phyloP scores from a whole-genome alignment of 805 yeast species.

The Monosporozyma yasuniensis region DNA sequence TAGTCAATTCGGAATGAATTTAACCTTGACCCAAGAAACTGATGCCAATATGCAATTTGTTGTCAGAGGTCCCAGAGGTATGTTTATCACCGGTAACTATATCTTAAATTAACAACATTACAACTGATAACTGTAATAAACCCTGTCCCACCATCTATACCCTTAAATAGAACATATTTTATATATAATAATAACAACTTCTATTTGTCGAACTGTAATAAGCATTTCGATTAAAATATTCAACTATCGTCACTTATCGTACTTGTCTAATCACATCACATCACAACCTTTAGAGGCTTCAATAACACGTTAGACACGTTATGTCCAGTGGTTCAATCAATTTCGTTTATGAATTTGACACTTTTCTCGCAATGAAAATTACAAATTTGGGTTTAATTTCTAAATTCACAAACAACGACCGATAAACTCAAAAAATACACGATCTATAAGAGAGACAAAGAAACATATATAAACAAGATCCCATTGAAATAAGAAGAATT shows the following conservation, averaged over 20 bases:
- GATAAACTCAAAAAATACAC: background rate
- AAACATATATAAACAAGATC: background rate
- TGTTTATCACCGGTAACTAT: conserved; percentile 85
- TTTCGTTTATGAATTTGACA: background rate
- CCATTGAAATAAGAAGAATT: too few relatives aligned
- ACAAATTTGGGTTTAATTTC: background rate
- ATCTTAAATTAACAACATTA: conserved; percentile 80
- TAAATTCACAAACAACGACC: background rate
- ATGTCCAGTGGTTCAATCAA: background rate
- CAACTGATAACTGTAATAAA: too few relatives aligned
- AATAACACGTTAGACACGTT: background rate
- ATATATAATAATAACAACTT: too few relatives aligned
- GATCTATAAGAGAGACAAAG: background rate
- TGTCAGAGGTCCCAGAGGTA: conserved; percentile 85
- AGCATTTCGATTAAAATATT: too few relatives aligned
- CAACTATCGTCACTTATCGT: background rate
- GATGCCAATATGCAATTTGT: conserved; percentile 85
- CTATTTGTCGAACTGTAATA: too few relatives aligned
- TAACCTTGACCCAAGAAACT: conserved; percentile 58
- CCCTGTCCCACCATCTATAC: too few relatives aligned
- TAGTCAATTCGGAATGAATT: conserved; percentile 77
- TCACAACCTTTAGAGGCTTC: too few relatives aligned
- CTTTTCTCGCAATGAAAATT: background rate
- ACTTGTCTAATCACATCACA: too few relatives aligned
- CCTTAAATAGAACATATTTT: too few relatives aligned